These are phyloP conservation scores for Puya raimondii DNA, from an alignment of 176 grass and related monocot genomes.

Conservation along the genomic window DNA sequence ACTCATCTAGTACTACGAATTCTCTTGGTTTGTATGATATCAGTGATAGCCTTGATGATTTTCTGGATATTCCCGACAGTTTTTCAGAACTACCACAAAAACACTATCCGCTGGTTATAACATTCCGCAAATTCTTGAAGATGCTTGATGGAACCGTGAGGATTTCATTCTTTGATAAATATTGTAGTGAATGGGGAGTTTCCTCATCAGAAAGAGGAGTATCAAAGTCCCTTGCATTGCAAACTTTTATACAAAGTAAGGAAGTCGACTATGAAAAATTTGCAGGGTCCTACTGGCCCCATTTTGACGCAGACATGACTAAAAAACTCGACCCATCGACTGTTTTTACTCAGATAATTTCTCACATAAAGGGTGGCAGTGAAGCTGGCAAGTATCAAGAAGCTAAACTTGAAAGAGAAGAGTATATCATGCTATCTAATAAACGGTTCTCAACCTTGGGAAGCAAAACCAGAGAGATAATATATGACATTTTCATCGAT, in stretches of 20 bases:
- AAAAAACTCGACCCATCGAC: constrained; percentile 66
- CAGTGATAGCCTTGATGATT: constrained; percentile 41
- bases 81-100: constrained; percentile 25
- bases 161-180: constrained; percentile 64
- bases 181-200: constrained; percentile 29
- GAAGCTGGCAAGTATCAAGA: neutral
- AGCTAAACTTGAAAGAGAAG: constrained; percentile 27
- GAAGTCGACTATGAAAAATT: constrained; percentile 83
- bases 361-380: constrained; percentile 66
- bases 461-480: constrained; percentile 33
- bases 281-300: constrained; percentile 60
- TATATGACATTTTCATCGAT: constrained; percentile 77
- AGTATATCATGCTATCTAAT: constrained; percentile 55
- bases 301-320: constrained; percentile 50
- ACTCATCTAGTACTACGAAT: constrained; percentile 16
- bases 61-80: constrained; percentile 57
- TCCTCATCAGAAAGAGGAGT: constrained; percentile 26
- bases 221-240: constrained; percentile 41
- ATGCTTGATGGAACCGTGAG: constrained; percentile 78
- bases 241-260: constrained; percentile 48
- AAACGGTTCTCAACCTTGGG: constrained; percentile 57
- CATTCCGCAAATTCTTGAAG: constrained; percentile 66
- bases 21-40: constrained; percentile 52
- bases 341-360: constrained; percentile 89
- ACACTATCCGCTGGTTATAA: constrained; percentile 68